Conservation (phyloP, 495 filamentous ascomycete genomes). For the Xylaria scruposa region DNA sequence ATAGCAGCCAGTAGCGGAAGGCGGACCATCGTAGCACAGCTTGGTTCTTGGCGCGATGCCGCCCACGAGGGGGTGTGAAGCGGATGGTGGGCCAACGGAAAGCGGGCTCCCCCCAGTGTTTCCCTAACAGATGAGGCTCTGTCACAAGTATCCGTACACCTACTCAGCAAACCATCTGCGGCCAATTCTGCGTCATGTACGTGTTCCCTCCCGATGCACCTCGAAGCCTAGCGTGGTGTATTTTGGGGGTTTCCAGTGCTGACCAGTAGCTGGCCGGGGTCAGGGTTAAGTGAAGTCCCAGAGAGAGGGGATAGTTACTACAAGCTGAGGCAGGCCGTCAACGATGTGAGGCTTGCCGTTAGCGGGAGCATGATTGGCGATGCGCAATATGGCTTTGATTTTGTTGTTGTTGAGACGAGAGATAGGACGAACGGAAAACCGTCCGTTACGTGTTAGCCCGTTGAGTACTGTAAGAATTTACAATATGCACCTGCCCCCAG, state of each 20-base stretch:
- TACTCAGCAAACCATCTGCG: slow-evolving; percentile 5
- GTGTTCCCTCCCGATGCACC: neutral
- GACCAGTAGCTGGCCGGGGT: slow-evolving; percentile 8
- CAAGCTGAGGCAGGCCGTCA: neutral
- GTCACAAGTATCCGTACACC: slow-evolving; percentile 31
- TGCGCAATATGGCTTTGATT: neutral
- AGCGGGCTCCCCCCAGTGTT: slow-evolving; percentile 22
- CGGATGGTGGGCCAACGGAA: slow-evolving; percentile 31
- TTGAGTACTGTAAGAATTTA: neutral
- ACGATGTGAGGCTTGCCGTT: neutral
- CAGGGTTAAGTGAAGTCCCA: neutral
- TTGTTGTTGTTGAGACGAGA: neutral
- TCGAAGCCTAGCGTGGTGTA: neutral
- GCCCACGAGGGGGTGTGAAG: slow-evolving; percentile 23
- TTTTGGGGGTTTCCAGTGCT: slow-evolving; percentile 2
- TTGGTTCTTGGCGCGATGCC: slow-evolving; percentile 3
- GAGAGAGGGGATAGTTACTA: neutral
- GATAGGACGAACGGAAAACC: neutral
- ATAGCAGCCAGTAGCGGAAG: slow-evolving; percentile 14
- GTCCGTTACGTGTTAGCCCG: neutral
- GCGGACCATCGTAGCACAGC: slow-evolving; percentile 25
- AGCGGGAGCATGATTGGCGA: slow-evolving; percentile 10
- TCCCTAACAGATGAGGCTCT: slow-evolving; percentile 43
- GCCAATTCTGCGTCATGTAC: slow-evolving; percentile 10
- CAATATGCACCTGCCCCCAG: neutral